A percentile compares a stretch with the other conserved stretches of the same genome.
phyloP scores from a whole-genome alignment of 2,329 filamentous ascomycete species.

The Apiospora kogelbergensis region DNA sequence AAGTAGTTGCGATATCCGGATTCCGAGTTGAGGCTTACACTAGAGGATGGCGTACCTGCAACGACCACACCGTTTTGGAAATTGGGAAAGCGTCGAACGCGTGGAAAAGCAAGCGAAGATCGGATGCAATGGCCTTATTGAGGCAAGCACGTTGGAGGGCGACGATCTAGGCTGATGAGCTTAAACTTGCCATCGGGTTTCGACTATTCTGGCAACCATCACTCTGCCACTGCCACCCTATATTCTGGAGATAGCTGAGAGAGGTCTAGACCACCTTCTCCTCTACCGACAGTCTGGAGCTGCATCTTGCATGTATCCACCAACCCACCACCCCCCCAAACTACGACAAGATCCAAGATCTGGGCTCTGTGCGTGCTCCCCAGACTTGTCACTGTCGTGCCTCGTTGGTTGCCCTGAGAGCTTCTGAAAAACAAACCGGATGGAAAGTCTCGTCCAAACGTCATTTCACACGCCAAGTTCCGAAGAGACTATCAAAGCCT shows the following conservation, averaged over 20 bases:
- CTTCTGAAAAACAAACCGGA: neutral
- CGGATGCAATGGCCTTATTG: neutral
- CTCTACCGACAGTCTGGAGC: slow-evolving; percentile 1
- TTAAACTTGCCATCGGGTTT: neutral
- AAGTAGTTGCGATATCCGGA: slow-evolving; percentile 1
- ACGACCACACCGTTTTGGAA: neutral
- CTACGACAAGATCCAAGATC: neutral
- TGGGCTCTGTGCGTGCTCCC: neutral
- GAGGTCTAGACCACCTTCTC: neutral
- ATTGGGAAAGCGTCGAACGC: neutral
- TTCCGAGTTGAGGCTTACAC: neutral
- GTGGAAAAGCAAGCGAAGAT: neutral
- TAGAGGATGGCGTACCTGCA: neutral
- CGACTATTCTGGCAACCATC: neutral
- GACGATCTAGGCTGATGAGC: neutral
- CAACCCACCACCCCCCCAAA: neutral
- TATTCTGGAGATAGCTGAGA: neutral
- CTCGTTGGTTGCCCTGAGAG: neutral
- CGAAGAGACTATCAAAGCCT: neutral
- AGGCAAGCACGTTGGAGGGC: neutral
- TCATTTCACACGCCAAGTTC: neutral
- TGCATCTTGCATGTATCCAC: neutral
- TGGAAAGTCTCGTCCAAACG: neutral
- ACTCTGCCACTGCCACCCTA: too few species aligned
- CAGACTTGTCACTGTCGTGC: too few species aligned